Evolutionary conservation across 176 grass and related monocot genomes (phyloP).

Genomic region (Eleusine coracana): DNA sequence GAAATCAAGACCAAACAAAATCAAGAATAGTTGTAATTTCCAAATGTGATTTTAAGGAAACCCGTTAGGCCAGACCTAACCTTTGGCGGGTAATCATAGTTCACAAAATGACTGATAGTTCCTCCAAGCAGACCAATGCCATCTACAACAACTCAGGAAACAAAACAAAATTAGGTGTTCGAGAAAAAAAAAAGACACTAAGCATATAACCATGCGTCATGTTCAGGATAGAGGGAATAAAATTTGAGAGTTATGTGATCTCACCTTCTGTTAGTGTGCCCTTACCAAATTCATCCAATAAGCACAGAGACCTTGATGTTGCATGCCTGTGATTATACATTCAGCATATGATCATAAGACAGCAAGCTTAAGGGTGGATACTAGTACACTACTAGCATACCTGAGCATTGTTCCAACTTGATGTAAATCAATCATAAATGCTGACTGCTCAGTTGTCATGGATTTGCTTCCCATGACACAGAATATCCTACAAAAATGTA

Average conservation of each 20-base stretch:
- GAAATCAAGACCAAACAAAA: not conserved
- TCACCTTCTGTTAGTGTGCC: slow-evolving; percentile 93
- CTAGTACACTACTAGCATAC: slow-evolving; percentile 43
- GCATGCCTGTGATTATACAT: slow-evolving; percentile 67
- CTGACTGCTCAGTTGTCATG: slow-evolving; percentile 89
- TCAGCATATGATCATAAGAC: slow-evolving; percentile 22
- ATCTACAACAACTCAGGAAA: slow-evolving; percentile 56
- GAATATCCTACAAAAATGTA: slow-evolving; percentile 69
- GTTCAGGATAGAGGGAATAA: slow-evolving; percentile 3
- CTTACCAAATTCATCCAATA: slow-evolving; percentile 98
- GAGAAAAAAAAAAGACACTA: not conserved
- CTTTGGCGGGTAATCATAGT: slow-evolving; percentile 81
- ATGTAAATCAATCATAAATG: slow-evolving; percentile 98
- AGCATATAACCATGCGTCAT: slow-evolving; percentile 6
- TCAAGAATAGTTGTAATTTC: not conserved
- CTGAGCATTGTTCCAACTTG: slow-evolving; percentile 98
- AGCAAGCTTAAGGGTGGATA: slow-evolving; percentile 28
- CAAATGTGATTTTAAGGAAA: not conserved
- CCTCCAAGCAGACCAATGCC: slow-evolving; percentile 96
- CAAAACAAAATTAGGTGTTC: slow-evolving; percentile 16
- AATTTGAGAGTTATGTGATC: slow-evolving; percentile 10
- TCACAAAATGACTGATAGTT: slow-evolving; percentile 77
- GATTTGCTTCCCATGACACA: slow-evolving; percentile 93
- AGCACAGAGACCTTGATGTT: slow-evolving; percentile 83
- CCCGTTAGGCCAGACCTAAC: slow-evolving; percentile 45